phyloP scores from a whole-genome alignment of 805 yeast species.

The Starmerella gropengiesseri region DNA sequence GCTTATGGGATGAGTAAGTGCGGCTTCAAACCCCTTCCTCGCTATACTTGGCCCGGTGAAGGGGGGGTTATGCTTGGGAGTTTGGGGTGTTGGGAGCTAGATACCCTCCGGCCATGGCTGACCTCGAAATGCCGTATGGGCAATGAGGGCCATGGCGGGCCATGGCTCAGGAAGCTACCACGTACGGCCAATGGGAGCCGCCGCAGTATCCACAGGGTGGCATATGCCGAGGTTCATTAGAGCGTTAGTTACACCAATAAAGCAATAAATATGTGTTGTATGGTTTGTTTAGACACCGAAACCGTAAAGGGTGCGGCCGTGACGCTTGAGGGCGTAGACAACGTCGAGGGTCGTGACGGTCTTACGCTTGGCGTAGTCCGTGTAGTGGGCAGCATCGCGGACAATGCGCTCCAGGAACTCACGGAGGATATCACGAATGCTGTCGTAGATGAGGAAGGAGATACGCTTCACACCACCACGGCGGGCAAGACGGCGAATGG shows the following conservation, averaged over 20 bases:
- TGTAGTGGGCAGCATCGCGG: constrained; percentile 98
- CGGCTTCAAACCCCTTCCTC: no score
- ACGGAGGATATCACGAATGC: constrained; percentile 93
- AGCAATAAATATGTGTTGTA: constrained; percentile 12
- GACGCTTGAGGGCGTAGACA: constrained; percentile 98
- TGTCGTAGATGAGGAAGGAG: constrained; percentile 96
- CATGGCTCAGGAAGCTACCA: no score
- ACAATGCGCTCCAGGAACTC: constrained; percentile 93
- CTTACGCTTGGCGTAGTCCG: constrained; percentile 99
- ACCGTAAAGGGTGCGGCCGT: constrained; percentile 99
- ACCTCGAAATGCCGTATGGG: no score
- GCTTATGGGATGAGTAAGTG: no score
- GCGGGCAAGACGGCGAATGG: constrained; percentile 99
- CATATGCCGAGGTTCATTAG: no score
- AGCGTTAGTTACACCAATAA: constrained; percentile 8
- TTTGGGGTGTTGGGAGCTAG: no score
- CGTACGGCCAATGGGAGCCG: neutral
- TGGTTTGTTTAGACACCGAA: constrained; percentile 78
- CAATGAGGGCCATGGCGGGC: no score
- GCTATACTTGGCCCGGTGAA: no score
- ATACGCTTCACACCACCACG: constrained; percentile 99
- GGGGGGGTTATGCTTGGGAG: no score
- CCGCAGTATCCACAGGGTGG: no score
- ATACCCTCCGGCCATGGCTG: no score
- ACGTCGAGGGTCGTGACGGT: constrained; percentile 98